A percentile compares a stretch with the other conserved stretches of the same genome.
Conservation (phyloP, 257 asterid species). For the Nicotiana noctiflora region DNA sequence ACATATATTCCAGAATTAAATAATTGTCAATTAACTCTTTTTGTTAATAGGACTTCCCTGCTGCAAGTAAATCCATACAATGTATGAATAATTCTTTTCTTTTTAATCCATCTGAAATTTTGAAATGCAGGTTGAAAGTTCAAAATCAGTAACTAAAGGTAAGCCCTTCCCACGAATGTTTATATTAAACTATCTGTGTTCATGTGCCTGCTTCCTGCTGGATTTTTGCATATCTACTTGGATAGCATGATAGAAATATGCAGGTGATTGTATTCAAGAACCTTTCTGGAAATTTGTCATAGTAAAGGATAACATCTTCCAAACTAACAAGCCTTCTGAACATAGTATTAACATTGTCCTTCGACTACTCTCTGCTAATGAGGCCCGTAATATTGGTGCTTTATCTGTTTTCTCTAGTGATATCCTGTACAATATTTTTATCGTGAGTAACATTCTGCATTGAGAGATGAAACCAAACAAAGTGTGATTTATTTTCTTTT, state of each 20-base stretch:
- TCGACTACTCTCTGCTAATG: too few relatives aligned
- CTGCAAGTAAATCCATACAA: not conserved
- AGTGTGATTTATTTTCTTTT: too few relatives aligned
- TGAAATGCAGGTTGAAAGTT: conserved; percentile 46
- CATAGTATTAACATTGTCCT: too few relatives aligned
- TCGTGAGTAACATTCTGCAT: too few relatives aligned
- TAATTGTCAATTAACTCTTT: not conserved
- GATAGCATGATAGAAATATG: not conserved
- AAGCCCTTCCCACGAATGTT: not conserved
- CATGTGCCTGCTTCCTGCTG: not conserved
- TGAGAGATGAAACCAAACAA: too few relatives aligned
- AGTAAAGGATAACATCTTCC: too few relatives aligned
- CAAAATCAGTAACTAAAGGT: conserved; percentile 43
- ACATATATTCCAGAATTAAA: not conserved
- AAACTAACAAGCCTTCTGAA: too few relatives aligned
- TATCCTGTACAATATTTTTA: too few relatives aligned
- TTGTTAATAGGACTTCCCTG: not conserved
- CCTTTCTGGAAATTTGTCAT: too few relatives aligned
- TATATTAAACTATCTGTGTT: not conserved
- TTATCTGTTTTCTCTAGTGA: too few relatives aligned
- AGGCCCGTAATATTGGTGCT: too few relatives aligned
- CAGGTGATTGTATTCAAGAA: too few relatives aligned
- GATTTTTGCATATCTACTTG: not conserved
- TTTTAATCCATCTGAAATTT: conserved; percentile 16
- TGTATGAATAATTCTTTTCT: not conserved